phyloP scores from a whole-genome alignment of 2,329 filamentous ascomycete species.

The Penicillium sp. region DNA sequence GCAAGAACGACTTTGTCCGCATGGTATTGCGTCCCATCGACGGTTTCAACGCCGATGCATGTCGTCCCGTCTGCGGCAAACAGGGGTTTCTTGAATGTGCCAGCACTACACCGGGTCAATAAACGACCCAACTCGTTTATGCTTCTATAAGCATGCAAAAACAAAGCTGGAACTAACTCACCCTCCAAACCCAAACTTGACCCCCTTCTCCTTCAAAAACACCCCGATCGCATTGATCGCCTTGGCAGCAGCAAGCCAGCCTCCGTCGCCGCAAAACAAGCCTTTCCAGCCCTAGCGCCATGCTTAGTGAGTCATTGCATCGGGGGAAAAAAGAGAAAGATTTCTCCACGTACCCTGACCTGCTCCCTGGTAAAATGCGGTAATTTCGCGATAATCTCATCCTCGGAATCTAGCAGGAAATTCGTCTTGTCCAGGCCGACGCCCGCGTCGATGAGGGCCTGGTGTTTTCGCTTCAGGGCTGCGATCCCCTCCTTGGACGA shows the following conservation, averaged over 20 bases:
- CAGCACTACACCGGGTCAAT: neutral
- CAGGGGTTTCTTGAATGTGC: conserved; percentile 5
- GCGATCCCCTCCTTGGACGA: conserved; percentile 33
- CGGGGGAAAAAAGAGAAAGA: too few species aligned
- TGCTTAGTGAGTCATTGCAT: neutral
- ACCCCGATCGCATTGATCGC: conserved; percentile 11
- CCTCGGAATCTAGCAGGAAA: conserved; percentile 1
- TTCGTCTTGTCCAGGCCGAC: conserved; percentile 24
- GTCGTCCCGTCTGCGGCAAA: neutral
- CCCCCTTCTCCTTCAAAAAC: neutral
- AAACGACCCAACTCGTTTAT: too few species aligned
- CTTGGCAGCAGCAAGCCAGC: conserved; percentile 15
- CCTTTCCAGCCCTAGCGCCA: conserved; percentile 11
- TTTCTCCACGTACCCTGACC: too few species aligned
- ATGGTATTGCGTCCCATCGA: conserved; percentile 5
- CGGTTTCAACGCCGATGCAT: conserved; percentile 6
- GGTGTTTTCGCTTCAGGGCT: conserved; percentile 30
- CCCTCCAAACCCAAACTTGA: conserved; percentile 10
- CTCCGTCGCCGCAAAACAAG: conserved; percentile 11
- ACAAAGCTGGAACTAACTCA: neutral
- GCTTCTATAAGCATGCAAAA: too few species aligned
- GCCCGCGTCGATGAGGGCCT: conserved; percentile 38
- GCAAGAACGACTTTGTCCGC: conserved; percentile 12
- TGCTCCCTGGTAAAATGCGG: conserved; percentile 10
- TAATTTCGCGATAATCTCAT: neutral